Percentiles rank a stretch among this genome's conserved stretches.
These are phyloP conservation scores for Botrytis porri DNA, from an alignment of 2,329 filamentous ascomycete species.

Conservation along the genomic window DNA sequence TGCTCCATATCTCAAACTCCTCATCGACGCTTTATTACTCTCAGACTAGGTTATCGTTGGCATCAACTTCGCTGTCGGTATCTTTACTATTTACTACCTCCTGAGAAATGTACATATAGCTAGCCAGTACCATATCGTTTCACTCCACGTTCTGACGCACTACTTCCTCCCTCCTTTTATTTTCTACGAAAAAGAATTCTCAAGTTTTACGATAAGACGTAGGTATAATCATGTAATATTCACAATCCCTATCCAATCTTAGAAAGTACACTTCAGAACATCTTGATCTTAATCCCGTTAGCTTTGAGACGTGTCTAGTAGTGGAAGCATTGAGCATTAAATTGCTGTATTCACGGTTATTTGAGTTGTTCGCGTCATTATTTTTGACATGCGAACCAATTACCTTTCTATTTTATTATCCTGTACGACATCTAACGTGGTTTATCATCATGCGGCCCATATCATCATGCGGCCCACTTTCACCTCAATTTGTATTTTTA, in stretches of 20 bases:
- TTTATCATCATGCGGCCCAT: too few species aligned
- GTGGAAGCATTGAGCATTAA: background rate
- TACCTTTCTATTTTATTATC: background rate
- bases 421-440: background rate
- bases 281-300: background rate
- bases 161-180: too few species aligned
- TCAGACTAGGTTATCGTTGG: background rate
- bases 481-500: too few species aligned
- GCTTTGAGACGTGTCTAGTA: background rate
- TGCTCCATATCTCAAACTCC: background rate
- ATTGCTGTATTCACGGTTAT: background rate
- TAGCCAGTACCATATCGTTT: background rate
- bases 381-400: background rate
- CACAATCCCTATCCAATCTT: background rate
- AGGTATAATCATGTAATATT: fast-evolving
- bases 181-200: background rate
- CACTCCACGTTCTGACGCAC: too few species aligned
- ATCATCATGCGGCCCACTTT: too few species aligned
- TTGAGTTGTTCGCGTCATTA: background rate
- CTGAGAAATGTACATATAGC: background rate
- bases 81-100: background rate
- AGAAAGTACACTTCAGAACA: background rate
- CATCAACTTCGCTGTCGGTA: background rate
- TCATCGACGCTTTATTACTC: background rate
- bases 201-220: background rate